Evolutionary conservation across 2,329 filamentous ascomycete genomes (phyloP), one percentile per base, ranked within the genome.

Genomic region (Emericellopsis atlantica): DNA sequence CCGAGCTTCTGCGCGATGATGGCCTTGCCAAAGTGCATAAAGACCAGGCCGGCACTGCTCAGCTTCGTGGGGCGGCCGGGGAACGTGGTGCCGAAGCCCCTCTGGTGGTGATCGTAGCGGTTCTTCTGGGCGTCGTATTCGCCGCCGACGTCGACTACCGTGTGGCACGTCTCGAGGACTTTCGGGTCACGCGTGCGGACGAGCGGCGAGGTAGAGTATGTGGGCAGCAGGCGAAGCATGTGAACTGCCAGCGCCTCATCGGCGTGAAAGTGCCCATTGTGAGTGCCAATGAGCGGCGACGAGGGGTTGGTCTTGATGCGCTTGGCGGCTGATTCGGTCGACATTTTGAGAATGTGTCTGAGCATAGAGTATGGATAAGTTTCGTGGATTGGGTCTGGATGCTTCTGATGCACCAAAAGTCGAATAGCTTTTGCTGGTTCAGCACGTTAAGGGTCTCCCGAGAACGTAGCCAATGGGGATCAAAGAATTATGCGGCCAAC

Each of bases 241-340:
- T 94, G 88, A 48, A 98, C 89, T 44, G 92, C 92, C 35, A 98
- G 79, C 45, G 92, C 90, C 69, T 98, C 92, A 63, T 98, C 92
- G 60, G 92, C 92, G 69, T 98, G 92, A 74, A 98, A 98, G 70
- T 95, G 88, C 51, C 92, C 92, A 66, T 83, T 95, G 75, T 98
- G 92, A 24, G 92, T 98, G 56, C 89, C 92, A 58, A 95, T 93
- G 51, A 79, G 65, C 48, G 82, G 50, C 36, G 52, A 52, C 48
- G 81, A 48, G 39, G 24, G 24, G 41, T 42, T 66, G 42, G 81
- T 85, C 74, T 94, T 95, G 60, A 93, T 66, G 61, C 85, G 82
- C 67, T 96, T 96, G 47, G 81, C 66, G 54, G 80, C 74, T 57
- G 69, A 74, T 70, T 85, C 76, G 53, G 80, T 70, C 60, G 63